These are phyloP conservation scores for Cryptosporidium sp. DNA, from an alignment of 169 alveolate species.

Conservation along the genomic window DNA sequence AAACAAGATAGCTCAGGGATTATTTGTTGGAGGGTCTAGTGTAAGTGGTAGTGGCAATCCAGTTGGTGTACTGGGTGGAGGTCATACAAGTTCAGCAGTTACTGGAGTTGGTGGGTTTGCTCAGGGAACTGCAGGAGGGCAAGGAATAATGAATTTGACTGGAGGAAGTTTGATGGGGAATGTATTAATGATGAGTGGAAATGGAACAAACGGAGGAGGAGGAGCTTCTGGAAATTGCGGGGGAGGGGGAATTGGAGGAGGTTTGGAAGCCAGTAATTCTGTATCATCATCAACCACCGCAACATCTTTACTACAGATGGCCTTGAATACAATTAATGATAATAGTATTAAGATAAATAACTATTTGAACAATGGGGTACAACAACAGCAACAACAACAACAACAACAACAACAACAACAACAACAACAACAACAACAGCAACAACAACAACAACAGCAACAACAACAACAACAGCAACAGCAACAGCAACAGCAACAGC, in stretches of 20 bases:
- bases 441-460: neutral
- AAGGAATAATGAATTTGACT: constrained; percentile 4
- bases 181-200: constrained; percentile 17
- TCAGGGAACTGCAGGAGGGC: neutral
- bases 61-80: neutral
- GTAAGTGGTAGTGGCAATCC: neutral
- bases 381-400: neutral
- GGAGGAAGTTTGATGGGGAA: constrained; percentile 25
- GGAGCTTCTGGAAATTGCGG: neutral
- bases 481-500: too few relatives aligned
- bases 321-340: constrained; percentile 59
- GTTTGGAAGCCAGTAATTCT: neutral
- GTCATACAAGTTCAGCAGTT: neutral
- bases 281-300: constrained; percentile 18
- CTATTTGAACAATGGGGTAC: neutral
- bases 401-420: too few relatives aligned
- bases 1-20: constrained; percentile 23
- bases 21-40: constrained; percentile 7
- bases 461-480: neutral
- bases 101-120: neutral
- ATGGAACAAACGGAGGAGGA: neutral
- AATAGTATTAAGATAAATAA: constrained; percentile 45
- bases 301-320: constrained; percentile 53
- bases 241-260: neutral
- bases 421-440: too few relatives aligned